phyloP scores from a whole-genome alignment of 2,329 filamentous ascomycete species.

The Claviceps pusilla region DNA sequence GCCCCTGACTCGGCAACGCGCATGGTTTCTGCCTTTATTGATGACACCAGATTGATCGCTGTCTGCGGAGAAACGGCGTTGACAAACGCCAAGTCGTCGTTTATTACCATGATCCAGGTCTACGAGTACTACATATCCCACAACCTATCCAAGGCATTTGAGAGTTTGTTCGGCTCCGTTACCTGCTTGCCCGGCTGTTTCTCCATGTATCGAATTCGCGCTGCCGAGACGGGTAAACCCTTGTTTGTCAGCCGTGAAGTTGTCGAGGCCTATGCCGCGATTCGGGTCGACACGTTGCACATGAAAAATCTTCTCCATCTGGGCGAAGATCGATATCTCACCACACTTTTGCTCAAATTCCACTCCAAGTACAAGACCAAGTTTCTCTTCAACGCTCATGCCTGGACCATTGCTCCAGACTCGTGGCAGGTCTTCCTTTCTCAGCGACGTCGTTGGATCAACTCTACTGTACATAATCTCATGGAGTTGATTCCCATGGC shows the following conservation, averaged over 20 bases:
- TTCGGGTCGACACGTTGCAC: constrained; percentile 92
- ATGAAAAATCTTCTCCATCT: constrained; percentile 97
- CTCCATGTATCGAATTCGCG: constrained; percentile 95
- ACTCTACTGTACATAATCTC: constrained; percentile 95
- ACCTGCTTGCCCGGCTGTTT: constrained; percentile 98
- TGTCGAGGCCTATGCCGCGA: constrained; percentile 74
- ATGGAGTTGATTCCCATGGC: constrained; percentile 86
- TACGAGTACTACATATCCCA: constrained; percentile 99
- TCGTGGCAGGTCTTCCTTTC: constrained; percentile 90
- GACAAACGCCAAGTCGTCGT: constrained; percentile 82
- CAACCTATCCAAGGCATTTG: constrained; percentile 91
- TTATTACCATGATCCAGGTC: constrained; percentile 97
- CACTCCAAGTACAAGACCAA: constrained; percentile 96
- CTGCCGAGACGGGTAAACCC: constrained; percentile 86
- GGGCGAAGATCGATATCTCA: constrained; percentile 94
- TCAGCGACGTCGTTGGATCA: constrained; percentile 98
- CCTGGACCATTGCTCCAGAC: constrained; percentile 94
- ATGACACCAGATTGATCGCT: constrained; percentile 85
- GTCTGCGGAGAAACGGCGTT: constrained; percentile 90
- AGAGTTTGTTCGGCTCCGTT: constrained; percentile 90
- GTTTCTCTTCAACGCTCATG: constrained; percentile 81
- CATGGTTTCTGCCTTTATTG: constrained; percentile 78
- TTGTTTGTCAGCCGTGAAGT: constrained; percentile 91
- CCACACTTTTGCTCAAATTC: constrained; percentile 81
- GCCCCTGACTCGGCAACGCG: constrained; percentile 78